Percentiles rank a stretch among this genome's conserved stretches.
Evolutionary conservation across 1,284 basidiomycete species (phyloP).

Genomic region (Ustilago tritici): DNA sequence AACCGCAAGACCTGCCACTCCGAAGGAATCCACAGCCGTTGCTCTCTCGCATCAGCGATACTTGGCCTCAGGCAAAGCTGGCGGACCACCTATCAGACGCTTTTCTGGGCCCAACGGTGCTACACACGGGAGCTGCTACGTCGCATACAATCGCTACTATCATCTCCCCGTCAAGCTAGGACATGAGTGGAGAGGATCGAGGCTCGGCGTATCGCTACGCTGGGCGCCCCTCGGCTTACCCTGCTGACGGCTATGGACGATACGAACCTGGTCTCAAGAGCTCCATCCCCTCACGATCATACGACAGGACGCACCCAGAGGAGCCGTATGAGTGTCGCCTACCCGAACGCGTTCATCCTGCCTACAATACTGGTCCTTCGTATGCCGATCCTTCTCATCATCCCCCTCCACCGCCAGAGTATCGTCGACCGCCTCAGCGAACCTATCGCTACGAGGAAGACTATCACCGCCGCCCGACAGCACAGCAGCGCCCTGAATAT

Average conservation of each 20-base stretch:
- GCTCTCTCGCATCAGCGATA: neutral
- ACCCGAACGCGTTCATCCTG: slow-evolving; percentile 40
- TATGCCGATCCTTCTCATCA: slow-evolving; percentile 27
- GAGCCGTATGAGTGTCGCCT: slow-evolving; percentile 32
- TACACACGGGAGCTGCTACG: neutral
- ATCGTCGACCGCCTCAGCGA: slow-evolving; percentile 26
- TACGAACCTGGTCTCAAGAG: slow-evolving; percentile 33
- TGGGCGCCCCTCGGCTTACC: slow-evolving; percentile 25
- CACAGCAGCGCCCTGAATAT: slow-evolving; percentile 24
- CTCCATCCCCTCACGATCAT: slow-evolving; percentile 26
- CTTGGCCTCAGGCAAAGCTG: neutral
- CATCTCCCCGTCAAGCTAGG: neutral
- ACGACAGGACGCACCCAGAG: slow-evolving; percentile 19
- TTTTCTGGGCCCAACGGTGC: neutral
- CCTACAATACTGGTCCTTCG: slow-evolving; percentile 32
- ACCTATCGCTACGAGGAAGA: slow-evolving; percentile 35
- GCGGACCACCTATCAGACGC: neutral
- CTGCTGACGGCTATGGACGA: slow-evolving; percentile 28
- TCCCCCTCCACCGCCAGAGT: slow-evolving; percentile 28
- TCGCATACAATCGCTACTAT: neutral
- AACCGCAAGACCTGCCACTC: neutral
- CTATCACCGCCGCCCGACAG: slow-evolving; percentile 16
- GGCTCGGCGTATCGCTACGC: slow-evolving; percentile 40
- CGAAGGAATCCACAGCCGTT: too few relatives aligned
- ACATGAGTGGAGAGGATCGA: slow-evolving; percentile 45